Evolutionary conservation across 192 early-diverging fungal genomes (phyloP), one percentile per base, ranked within the genome.

Genomic region (Backusella macrospora): DNA sequence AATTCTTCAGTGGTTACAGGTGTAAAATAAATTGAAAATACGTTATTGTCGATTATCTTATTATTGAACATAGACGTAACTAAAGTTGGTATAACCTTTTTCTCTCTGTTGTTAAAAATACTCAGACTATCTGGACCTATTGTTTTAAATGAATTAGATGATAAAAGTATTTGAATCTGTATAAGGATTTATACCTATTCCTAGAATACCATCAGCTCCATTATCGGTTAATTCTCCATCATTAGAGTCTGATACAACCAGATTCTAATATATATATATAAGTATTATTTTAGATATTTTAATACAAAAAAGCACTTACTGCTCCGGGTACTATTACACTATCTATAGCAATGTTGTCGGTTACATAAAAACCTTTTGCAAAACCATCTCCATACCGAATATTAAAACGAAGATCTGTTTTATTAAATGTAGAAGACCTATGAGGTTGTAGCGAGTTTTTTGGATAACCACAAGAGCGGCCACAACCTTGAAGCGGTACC

Each of bases 341-440:
- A 34, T 68, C 48, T 0, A 80, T 18, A 14, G n/a, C 38, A 23
- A 75, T 21, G 16, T 71, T 80, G 64, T 80, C 78, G 47, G 63
- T 44, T 15, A 71, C 78, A 73, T 69, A 74, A 23, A 52, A 59
- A n/a, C 78, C 78, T 37, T 65, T 67, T 23, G 78, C 43, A 49
- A 76, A 80, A 5, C 78, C 78, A 26, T 68, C 71, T 0, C 78
- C 78, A 55, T 80, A 80, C n/a, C 47, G 48, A 52, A 80, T 76
- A 23, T 40, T 68, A 18, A 80, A 75, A 14, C 59, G 52, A 18
- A 75, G 34, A 6, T 63, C 34, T 14, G 70, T 43, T 6, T 52
- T 6, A 14, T 66, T 21, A 12, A 47, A 69, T 5, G 78, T 75
- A 55, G 44, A 40, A 6, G 78, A 80, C 16, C 37, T 38, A 15